A percentile compares a stretch with the other conserved stretches of the same genome.
Evolutionary conservation across 345 rosid genomes (phyloP).

Genomic region (Barbarea vulgaris): DNA sequence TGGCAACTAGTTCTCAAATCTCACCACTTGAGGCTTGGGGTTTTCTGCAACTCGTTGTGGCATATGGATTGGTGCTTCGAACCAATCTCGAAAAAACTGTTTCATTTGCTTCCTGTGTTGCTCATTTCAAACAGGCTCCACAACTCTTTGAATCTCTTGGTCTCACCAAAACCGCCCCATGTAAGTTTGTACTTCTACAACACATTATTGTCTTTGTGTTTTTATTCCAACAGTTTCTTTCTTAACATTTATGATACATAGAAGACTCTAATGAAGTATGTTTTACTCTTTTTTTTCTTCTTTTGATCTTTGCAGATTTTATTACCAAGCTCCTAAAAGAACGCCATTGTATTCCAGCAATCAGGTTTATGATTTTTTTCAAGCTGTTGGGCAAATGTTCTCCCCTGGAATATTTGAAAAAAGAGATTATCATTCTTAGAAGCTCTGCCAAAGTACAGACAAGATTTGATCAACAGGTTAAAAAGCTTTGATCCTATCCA

Average conservation of each 20-base stretch:
- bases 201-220: neutral
- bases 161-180: slow-evolving; percentile 7
- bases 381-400: slow-evolving; percentile 15
- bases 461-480: slow-evolving; percentile 27
- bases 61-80: slow-evolving; percentile 15
- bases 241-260: neutral
- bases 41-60: slow-evolving; percentile 36
- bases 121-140: slow-evolving; percentile 35
- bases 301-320: slow-evolving; percentile 20
- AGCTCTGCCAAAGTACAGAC: slow-evolving; percentile 11
- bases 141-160: slow-evolving; percentile 33
- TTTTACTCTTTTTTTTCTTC: neutral
- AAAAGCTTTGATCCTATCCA: slow-evolving; percentile 2
- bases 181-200: slow-evolving; percentile 26
- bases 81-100: neutral
- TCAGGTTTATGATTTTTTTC: slow-evolving; percentile 24
- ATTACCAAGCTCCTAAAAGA: neutral
- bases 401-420: slow-evolving; percentile 14
- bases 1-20: neutral
- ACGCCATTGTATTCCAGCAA: slow-evolving; percentile 10
- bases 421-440: slow-evolving; percentile 26
- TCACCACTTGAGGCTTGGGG: slow-evolving; percentile 27
- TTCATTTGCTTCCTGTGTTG: slow-evolving; percentile 2
- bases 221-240: neutral
- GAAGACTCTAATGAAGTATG: slow-evolving; percentile 16